phyloP scores from a whole-genome alignment of 169 alveolate genomes.

The Plasmodium ovale region DNA sequence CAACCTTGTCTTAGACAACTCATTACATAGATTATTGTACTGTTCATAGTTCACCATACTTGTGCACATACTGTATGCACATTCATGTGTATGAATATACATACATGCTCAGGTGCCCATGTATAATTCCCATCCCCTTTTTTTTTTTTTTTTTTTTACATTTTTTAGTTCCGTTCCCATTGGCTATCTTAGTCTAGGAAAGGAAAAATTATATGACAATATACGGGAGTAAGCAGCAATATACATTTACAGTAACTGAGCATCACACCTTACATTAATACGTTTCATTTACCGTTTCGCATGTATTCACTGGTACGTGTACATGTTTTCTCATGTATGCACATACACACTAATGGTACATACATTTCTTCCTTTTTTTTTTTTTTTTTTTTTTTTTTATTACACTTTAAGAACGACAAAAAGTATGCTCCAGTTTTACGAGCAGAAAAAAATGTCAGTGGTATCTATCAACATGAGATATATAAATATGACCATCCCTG shows the following conservation, averaged over 20 bases:
- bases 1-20: no score
- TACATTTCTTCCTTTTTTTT: neutral
- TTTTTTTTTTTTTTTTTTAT: neutral
- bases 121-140: no score
- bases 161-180: slow-evolving; percentile 66
- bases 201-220: slow-evolving; percentile 63
- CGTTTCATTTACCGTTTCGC: no score
- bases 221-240: slow-evolving; percentile 40
- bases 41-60: neutral
- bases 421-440: slow-evolving; percentile 51
- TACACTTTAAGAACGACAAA: slow-evolving; percentile 39
- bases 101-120: neutral
- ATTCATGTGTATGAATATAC: neutral
- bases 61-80: neutral
- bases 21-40: no score
- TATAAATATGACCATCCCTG: slow-evolving; percentile 63
- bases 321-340: no score
- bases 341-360: no score
- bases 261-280: no score
- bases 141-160: neutral
- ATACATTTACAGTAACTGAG: no score
- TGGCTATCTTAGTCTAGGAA: slow-evolving; percentile 62
- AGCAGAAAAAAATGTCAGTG: slow-evolving; percentile 53
- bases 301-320: no score
- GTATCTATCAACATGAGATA: slow-evolving; percentile 57